These are phyloP conservation scores for Pisolithus albus DNA, from an alignment of 768 basidiomycete genomes.

Conservation along the genomic window DNA sequence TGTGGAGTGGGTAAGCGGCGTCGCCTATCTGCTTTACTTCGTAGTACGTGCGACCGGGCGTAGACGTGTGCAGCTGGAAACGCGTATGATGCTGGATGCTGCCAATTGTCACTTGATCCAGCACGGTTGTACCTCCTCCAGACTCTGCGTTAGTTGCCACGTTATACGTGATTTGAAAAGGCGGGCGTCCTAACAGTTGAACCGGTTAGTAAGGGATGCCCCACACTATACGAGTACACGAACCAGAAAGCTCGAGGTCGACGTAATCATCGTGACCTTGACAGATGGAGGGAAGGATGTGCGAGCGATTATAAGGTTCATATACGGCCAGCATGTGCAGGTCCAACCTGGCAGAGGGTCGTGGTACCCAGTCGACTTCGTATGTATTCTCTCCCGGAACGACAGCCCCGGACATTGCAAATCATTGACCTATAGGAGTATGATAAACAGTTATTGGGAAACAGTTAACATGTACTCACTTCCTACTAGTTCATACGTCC, in stretches of 20 bases:
- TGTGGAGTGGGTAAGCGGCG: slow-evolving; percentile 70
- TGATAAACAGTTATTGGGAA: not conserved
- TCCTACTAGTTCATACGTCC: slow-evolving; percentile 68
- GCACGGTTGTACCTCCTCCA: slow-evolving; percentile 62
- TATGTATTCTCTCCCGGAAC: slow-evolving; percentile 54
- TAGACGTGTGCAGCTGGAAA: slow-evolving; percentile 74
- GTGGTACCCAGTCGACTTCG: slow-evolving; percentile 70
- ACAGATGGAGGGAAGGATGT: slow-evolving; percentile 73
- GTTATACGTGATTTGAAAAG: slow-evolving; percentile 90
- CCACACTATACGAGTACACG: slow-evolving; percentile 8
- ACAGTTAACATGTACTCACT: slow-evolving; percentile 33
- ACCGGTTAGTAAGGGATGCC: not conserved
- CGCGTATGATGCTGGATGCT: slow-evolving; percentile 76
- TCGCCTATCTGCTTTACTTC: slow-evolving; percentile 89
- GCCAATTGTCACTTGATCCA: slow-evolving; percentile 75
- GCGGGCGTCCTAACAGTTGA: slow-evolving; percentile 60
- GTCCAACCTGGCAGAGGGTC: slow-evolving; percentile 68
- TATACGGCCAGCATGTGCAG: slow-evolving; percentile 47
- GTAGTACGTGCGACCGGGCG: slow-evolving; percentile 78
- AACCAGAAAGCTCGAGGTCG: slow-evolving; percentile 76
- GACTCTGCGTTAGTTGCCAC: slow-evolving; percentile 62
- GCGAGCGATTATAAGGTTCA: slow-evolving; percentile 62
- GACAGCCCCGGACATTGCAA: slow-evolving; percentile 80
- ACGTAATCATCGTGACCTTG: slow-evolving; percentile 77
- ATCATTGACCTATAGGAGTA: slow-evolving; percentile 56